Base-by-base conservation (phyloP, 176 grass and related monocot genomes). In the Phyllostachys edulis region DNA sequence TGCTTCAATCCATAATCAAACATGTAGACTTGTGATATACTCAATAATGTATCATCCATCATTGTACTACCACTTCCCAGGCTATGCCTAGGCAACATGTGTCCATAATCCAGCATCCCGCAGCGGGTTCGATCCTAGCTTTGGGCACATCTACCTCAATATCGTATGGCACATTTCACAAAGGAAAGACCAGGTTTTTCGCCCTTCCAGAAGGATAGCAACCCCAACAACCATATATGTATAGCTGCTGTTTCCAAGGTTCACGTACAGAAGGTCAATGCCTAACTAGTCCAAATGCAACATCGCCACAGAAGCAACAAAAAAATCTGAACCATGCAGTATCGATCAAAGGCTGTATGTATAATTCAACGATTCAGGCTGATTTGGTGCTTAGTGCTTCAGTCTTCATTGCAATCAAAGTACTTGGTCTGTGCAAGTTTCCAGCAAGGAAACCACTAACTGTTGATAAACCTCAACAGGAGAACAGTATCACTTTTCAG, bases 131-230 rank as follows among this genome's bases (percentile, higher is more conserved):
- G 45, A 7, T 20, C 50, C 49, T 49, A 73, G 16, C 66, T 64
- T 59, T 62, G 37, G 67, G 26, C 32, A 68, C 76, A 44, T 67
- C 63, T 1, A 21, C 70, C 20, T 75, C 82, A 50, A 80, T 13
- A 61, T 26, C 84, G 85, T 57, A 65, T 82, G 78, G 46, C 64
- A 66, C 46, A 66, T 82, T 80, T 83, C 71, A 49, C 21, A 85
- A 82, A 68, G 29, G 63, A 62, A 86, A 63, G 27, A 14, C 37
- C 37, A 52, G 50, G 15, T 55, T 69, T 88, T 74, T 79, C 74
- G 51, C 73, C 13, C 72, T 75, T 83, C 83, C 77, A 86, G 82
- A 89, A 66, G 87, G 69, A 92, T 75, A 82, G 26, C 29, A 44
- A 71, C 46, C 75, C 18, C 64, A 71, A 39, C 59, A 47, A 66